These are phyloP conservation scores for Populus pruinosa DNA, from an alignment of 345 rosid genomes.

Conservation along the genomic window DNA sequence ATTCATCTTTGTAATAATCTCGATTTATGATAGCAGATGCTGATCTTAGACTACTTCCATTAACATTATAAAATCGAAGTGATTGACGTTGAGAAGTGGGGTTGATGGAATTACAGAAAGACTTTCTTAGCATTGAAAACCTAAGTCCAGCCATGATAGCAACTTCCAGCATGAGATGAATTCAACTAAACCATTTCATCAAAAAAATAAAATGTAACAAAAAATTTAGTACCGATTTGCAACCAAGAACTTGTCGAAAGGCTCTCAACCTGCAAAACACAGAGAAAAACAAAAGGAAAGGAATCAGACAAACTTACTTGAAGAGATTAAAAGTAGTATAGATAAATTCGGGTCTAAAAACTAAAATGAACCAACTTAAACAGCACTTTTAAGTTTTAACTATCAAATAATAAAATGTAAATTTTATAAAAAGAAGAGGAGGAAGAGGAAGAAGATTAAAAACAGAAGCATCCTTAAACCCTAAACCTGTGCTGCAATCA, in stretches of 20 bases:
- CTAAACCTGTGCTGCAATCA: not conserved
- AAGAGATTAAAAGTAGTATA: not conserved
- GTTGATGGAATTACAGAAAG: conserved; percentile 27
- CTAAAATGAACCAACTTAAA: not conserved
- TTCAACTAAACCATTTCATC: not conserved
- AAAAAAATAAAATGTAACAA: not conserved
- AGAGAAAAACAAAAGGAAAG: not conserved
- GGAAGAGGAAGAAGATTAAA: too few relatives aligned
- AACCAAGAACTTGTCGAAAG: conserved; percentile 2
- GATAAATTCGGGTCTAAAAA: not conserved
- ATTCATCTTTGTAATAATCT: conserved; percentile 9
- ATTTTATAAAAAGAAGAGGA: too few relatives aligned
- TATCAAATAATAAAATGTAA: too few relatives aligned
- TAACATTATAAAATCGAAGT: conserved; percentile 13
- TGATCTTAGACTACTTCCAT: conserved; percentile 20
- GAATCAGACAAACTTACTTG: not conserved
- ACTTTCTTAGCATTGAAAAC: conserved; percentile 34
- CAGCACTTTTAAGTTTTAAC: not conserved
- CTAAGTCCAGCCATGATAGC: conserved; percentile 46
- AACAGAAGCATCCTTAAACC: not conserved
- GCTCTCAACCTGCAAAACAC: conserved; percentile 11
- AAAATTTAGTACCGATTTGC: not conserved
- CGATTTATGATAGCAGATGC: conserved; percentile 12
- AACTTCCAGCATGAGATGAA: not conserved
- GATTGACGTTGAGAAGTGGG: conserved; percentile 17